Conservation (phyloP, 2,329 filamentous ascomycete species). For the Neodidymelliopsis sp. region DNA sequence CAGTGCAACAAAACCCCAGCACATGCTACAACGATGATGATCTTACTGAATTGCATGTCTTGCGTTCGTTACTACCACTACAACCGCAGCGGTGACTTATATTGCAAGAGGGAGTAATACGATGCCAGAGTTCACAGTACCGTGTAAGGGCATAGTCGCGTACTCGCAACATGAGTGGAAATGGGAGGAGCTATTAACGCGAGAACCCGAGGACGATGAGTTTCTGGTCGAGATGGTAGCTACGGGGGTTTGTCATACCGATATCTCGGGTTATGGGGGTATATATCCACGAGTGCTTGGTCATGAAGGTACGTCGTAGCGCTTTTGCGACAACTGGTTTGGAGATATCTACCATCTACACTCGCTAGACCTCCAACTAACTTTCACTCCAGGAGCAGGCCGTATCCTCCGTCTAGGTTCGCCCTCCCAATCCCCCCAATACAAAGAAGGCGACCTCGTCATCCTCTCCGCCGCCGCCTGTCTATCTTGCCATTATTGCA, state of each 20-base stretch:
- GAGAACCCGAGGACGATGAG: slow-evolving; percentile 54
- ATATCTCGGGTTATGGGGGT: slow-evolving; percentile 44
- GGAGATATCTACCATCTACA: background rate
- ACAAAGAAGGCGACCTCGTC: slow-evolving; percentile 55
- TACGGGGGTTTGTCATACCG: slow-evolving; percentile 64
- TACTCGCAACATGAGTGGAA: slow-evolving; percentile 25
- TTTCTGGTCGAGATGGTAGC: slow-evolving; percentile 63
- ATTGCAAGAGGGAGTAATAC: background rate
- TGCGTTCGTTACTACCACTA: too few species aligned
- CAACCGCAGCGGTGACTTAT: too few species aligned
- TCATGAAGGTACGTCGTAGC: slow-evolving; percentile 54
- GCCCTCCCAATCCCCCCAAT: slow-evolving; percentile 46
- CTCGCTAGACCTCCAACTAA: slow-evolving; percentile 1
- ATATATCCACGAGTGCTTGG: slow-evolving; percentile 59
- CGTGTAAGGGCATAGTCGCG: slow-evolving; percentile 25
- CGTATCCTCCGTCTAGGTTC: slow-evolving; percentile 57
- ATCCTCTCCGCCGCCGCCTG: slow-evolving; percentile 59
- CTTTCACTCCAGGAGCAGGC: slow-evolving; percentile 50
- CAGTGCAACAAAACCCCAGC: background rate
- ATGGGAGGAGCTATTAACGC: slow-evolving; percentile 23
- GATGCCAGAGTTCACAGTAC: slow-evolving; percentile 20
- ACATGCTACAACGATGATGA: background rate
- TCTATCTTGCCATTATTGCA: slow-evolving; percentile 57
- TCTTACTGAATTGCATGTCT: too few species aligned
- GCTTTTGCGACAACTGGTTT: too few species aligned